Evolutionary conservation across 2,329 filamentous ascomycete genomes (phyloP).

Genomic region (Raffaelea albimanens): DNA sequence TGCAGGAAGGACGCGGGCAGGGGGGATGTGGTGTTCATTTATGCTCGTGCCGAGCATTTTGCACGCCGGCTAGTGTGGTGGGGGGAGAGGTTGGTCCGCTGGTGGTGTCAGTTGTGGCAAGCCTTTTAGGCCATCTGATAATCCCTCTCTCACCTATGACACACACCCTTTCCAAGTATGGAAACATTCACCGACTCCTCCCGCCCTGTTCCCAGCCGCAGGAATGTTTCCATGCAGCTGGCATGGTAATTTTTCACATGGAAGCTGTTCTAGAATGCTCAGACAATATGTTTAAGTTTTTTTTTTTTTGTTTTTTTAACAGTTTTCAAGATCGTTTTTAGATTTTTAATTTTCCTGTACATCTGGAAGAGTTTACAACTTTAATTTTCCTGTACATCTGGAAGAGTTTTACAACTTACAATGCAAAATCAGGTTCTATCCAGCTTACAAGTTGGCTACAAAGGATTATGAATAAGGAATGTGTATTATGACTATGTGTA

Average conservation of each 20-base stretch:
- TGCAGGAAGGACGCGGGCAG: not conserved
- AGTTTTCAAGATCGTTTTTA: no score
- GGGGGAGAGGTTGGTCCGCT: not conserved
- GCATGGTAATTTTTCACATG: not conserved
- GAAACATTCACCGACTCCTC: not conserved
- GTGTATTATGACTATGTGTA: not conserved
- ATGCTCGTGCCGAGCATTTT: not conserved
- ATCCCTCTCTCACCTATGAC: not conserved
- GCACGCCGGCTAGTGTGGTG: not conserved
- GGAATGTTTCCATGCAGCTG: not conserved
- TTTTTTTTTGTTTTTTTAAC: no score
- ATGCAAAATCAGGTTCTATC: not conserved
- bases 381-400: no score
- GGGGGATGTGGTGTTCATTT: not conserved
- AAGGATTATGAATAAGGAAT: not conserved
- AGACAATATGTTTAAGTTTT: not conserved
- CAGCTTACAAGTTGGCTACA: not conserved
- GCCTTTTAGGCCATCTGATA: not conserved
- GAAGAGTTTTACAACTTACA: no score
- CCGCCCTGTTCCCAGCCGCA: not conserved
- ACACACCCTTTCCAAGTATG: not conserved
- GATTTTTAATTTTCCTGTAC: no score
- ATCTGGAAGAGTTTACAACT: no score
- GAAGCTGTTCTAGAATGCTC: not conserved
- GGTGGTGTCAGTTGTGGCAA: not conserved